Base-by-base conservation (phyloP, 805 yeast genomes). In the Yarrowia deformans region DNA sequence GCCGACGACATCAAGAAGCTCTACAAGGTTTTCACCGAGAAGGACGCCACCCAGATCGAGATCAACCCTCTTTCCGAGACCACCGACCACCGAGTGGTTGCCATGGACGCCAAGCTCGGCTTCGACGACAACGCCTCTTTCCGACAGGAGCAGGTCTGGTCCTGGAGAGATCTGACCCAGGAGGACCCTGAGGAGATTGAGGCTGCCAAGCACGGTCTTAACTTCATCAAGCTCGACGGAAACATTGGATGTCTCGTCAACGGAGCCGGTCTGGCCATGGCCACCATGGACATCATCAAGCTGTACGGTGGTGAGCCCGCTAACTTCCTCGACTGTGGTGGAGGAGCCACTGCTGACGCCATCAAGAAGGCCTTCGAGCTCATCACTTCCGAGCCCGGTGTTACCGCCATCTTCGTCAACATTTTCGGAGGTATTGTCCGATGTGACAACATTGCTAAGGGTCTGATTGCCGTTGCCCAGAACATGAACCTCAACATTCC, bases 181-280 rank as follows among this genome's bases (percentile, higher is more conserved):
- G 99, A 95, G 84, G 98, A 95, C 82, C 93, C 97, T 67, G 95
- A 94, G 81, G 99, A 94, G 83, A 92, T 92, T 75, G 89, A 86
- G 80, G 99, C 99, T 72, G 84, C 95, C 76, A 82, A 91, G 81
- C 90, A 87, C 77, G 95, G 93, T 76, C 87, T 95, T 78, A 95
- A 95, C 85, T 95, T 94, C 81, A 96, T 95, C 84, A 95, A 95
- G 84, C 88, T 95, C 79, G 96, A 94, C 79, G 99, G 99, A 82
- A 91, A 93, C 86, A 94, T 95, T 78, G 99, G 99, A 76, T 94
- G 97, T 85, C 85, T 95, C 72, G 99, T 95, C 80, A 95, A 95
- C 82, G 99, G 99, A 85, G 99, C 99, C 70, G 99, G 99, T 81
- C 87, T 95, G 79, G 99, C 99, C 77, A 95, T 95, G 99, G 99